Conservation (phyloP, 768 basidiomycete genomes). For the Agaricus subrufescens region DNA sequence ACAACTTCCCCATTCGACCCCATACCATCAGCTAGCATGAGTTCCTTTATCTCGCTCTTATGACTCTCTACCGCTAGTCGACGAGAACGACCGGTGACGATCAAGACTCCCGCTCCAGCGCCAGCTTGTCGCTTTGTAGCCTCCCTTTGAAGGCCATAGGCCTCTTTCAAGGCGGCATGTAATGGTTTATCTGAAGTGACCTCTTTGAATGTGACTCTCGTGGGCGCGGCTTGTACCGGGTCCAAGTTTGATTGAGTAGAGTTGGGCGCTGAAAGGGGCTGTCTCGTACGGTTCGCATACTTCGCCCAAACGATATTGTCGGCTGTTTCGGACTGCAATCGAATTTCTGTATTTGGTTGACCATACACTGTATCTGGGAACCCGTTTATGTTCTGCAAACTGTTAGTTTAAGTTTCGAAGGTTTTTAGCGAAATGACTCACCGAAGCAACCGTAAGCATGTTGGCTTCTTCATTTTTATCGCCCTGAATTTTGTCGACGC, state of each 20-base stretch:
- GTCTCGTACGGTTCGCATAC: slow-evolving; percentile 35
- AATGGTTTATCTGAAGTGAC: slow-evolving; percentile 54
- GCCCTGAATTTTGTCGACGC: slow-evolving; percentile 17
- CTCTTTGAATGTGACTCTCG: slow-evolving; percentile 61
- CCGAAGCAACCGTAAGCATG: slow-evolving; percentile 43
- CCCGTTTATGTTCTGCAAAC: slow-evolving; percentile 28
- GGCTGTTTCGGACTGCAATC: slow-evolving; percentile 77
- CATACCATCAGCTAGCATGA: slow-evolving; percentile 50
- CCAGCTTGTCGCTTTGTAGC: background rate
- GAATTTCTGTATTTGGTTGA: slow-evolving; percentile 54
- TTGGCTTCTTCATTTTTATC: slow-evolving; percentile 28
- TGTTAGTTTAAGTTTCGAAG: background rate
- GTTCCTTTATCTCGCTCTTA: slow-evolving; percentile 40
- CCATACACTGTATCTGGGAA: slow-evolving; percentile 73
- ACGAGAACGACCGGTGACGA: slow-evolving; percentile 72
- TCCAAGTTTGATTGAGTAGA: background rate
- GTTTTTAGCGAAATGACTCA: slow-evolving; percentile 21
- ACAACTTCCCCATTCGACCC: slow-evolving; percentile 29
- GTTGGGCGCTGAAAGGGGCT: background rate
- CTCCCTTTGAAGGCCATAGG: slow-evolving; percentile 18
- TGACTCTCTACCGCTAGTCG: slow-evolving; percentile 73
- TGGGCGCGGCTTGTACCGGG: slow-evolving; percentile 20
- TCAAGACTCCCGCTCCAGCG: slow-evolving; percentile 31
- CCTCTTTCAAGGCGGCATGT: slow-evolving; percentile 49
- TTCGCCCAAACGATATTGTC: slow-evolving; percentile 74